Evolutionary conservation across 352 stramenopile genomes (phyloP), one percentile per base, ranked within the genome.

Genomic region (Globisporangium ultimum): DNA sequence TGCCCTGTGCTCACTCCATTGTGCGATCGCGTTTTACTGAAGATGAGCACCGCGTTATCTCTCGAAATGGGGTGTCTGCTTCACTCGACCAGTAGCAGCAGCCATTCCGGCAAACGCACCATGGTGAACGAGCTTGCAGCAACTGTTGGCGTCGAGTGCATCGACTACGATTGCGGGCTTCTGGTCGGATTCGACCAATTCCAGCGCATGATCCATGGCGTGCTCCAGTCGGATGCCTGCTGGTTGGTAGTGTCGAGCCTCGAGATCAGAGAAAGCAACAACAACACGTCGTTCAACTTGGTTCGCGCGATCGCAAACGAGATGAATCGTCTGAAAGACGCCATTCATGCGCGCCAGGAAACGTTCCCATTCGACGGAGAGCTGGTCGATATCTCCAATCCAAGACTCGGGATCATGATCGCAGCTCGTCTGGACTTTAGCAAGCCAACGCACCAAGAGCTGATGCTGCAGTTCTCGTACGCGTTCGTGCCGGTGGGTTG

Each of bases 1-100:
- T 64, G 58, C 50, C 65, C 71, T 14, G 72, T 88, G 4, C 43
- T 91, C 18, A 88, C 71, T 56, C 79, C 81, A 41, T 46, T 91
- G 10, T 87, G 77, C 42, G 79, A 86, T 40, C 77, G 77, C 24
- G 72, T 78, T 2, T 40, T 91, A 17, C 40, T 88, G 3, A 73
- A 67, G 2, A 78, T 91, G 60, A 88, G 76, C 42, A 62, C 69
- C 1, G 76, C 79, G n/a, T 51, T 88, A 40, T 72, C 77, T 2
- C 57, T 89, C 6, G 74, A 88, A 61, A 58, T 76, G 13, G 79
- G 81, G 10, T 66, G 72, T 41, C 45, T 89, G 3, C 36, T 89
- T 2, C 70, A 88, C 48, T 71, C 67, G 2, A 55, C 52, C 15
- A 58, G 3, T 18, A 67, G 3, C 17, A 43, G 55, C 41, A 66